phyloP scores from a whole-genome alignment of 2,329 filamentous ascomycete species.

The Microsporum ferrugineum region DNA sequence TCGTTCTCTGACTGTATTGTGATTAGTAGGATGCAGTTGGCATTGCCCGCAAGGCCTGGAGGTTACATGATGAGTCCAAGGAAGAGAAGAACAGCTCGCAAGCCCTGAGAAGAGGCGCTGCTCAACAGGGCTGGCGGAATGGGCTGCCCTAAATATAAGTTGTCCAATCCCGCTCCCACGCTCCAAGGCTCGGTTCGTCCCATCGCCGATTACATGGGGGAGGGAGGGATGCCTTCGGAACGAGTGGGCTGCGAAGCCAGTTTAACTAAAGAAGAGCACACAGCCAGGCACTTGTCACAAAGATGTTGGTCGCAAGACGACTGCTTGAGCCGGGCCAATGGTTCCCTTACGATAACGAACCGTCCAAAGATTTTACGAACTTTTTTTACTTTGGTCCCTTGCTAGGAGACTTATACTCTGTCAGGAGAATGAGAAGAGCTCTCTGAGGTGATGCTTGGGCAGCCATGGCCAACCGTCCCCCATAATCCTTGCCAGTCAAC shows the following conservation, averaged over 20 bases:
- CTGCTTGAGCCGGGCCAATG: background rate
- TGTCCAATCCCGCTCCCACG: background rate
- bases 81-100: background rate
- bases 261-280: background rate
- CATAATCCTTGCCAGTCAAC: background rate
- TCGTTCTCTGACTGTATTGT: background rate
- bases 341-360: slow-evolving; percentile 2
- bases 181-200: background rate
- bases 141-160: background rate
- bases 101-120: background rate
- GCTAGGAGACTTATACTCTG: background rate
- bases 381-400: background rate
- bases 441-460: background rate
- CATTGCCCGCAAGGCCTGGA: background rate
- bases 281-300: background rate
- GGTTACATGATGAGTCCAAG: background rate
- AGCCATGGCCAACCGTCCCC: background rate
- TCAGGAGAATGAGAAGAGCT: background rate
- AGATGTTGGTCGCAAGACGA: background rate
- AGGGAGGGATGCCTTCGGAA: background rate
- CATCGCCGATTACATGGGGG: background rate
- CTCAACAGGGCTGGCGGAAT: background rate
- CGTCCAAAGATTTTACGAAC: background rate
- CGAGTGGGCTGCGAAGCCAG: background rate
- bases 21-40: background rate